phyloP scores from a whole-genome alignment of 2,329 filamentous ascomycete genomes.

The Xylariaceae sp. region DNA sequence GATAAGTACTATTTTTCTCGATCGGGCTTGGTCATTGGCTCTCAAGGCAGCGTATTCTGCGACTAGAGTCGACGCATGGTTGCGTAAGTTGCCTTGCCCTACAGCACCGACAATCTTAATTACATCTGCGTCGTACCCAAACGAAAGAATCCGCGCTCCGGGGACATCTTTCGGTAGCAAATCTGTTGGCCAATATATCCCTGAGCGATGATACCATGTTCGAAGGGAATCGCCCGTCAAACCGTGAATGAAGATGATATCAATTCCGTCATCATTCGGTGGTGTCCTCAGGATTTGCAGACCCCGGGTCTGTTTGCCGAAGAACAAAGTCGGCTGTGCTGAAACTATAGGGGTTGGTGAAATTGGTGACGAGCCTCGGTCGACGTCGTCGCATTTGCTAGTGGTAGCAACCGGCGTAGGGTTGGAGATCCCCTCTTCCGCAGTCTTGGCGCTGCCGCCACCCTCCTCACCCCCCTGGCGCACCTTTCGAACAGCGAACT shows the following conservation, averaged over 20 bases:
- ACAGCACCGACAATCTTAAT: constrained; percentile 2
- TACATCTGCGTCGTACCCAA: constrained; percentile 5
- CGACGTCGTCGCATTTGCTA: background rate
- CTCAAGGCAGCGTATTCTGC: constrained; percentile 1
- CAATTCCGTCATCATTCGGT: background rate
- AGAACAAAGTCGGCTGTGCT: background rate
- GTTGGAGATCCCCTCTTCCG: background rate
- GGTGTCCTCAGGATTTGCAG: constrained; percentile 2
- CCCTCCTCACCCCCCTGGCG: background rate
- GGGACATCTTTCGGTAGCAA: constrained; percentile 1
- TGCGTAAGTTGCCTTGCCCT: constrained; percentile 3
- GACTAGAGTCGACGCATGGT: constrained; percentile 5
- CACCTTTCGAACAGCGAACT: background rate
- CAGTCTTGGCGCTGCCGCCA: background rate
- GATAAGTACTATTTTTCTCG: background rate
- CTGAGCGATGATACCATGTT: background rate
- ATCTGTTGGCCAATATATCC: constrained; percentile 1
- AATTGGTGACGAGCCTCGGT: background rate
- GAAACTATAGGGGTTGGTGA: background rate
- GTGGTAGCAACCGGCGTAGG: background rate
- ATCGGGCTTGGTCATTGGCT: background rate
- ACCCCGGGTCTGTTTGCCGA: background rate
- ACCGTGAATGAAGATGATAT: constrained; percentile 5
- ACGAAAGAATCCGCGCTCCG: background rate
- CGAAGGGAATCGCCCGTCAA: background rate